Evolutionary conservation across 2,329 filamentous ascomycete genomes (phyloP).

Genomic region (Fusarium pininemorale): DNA sequence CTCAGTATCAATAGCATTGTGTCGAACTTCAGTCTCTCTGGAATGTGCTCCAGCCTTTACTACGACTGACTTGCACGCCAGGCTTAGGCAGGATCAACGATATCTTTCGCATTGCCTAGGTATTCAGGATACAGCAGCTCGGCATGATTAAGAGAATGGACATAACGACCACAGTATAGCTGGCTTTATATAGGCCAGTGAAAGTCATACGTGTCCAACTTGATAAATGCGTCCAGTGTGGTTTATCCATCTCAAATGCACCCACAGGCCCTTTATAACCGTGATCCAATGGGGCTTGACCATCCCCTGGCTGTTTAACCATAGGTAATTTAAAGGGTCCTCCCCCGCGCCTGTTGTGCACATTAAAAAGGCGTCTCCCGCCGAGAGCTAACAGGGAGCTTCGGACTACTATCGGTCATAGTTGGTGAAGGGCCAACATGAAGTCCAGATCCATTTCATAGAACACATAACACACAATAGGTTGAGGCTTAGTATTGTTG

Average conservation of each 20-base stretch:
- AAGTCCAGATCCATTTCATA: background rate
- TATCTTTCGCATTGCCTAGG: background rate
- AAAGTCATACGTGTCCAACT: background rate
- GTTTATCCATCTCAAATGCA: conserved; percentile 56
- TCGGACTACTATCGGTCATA: background rate
- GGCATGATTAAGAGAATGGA: background rate
- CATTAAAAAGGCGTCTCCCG: background rate
- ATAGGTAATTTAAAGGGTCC: conserved; percentile 3
- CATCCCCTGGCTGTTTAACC: background rate
- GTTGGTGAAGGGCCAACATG: background rate
- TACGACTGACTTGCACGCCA: background rate
- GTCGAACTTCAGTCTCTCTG: background rate
- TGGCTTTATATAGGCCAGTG: background rate
- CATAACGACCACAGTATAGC: background rate
- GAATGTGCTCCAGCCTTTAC: background rate
- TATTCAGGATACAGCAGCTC: background rate
- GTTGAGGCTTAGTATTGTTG: background rate
- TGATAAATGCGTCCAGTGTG: background rate
- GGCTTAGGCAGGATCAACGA: background rate
- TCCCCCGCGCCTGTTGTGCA: background rate
- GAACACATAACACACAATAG: background rate
- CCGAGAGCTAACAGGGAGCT: background rate
- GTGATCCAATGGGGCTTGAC: conserved; percentile 47
- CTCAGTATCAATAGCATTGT: background rate
- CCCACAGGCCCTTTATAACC: background rate